Percentiles rank a stretch among this genome's conserved stretches.
phyloP scores from a whole-genome alignment of 2,329 filamentous ascomycete species.

The Aschersonia sp. region DNA sequence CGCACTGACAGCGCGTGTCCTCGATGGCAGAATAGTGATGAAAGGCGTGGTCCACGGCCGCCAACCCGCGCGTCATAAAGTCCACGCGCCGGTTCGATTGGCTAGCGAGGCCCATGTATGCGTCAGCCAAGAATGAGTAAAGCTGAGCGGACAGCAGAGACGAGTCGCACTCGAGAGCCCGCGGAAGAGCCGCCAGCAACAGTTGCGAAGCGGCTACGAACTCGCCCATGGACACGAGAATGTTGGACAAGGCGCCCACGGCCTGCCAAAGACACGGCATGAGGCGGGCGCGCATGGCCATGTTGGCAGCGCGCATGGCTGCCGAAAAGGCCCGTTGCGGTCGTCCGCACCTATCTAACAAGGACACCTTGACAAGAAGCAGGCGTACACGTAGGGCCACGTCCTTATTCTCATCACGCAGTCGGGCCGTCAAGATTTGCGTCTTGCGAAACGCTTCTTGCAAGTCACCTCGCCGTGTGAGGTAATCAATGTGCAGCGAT shows the following conservation, averaged over 20 bases:
- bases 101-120: conserved; percentile 65
- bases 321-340: conserved; percentile 66
- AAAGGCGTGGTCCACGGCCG: conserved; percentile 48
- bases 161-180: conserved; percentile 59
- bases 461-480: conserved; percentile 32
- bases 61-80: conserved; percentile 41
- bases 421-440: conserved; percentile 25
- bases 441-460: conserved; percentile 32
- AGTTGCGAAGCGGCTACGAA: conserved; percentile 53
- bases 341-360: conserved; percentile 54
- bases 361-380: conserved; percentile 55
- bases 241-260: conserved; percentile 48
- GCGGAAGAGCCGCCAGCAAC: conserved; percentile 56
- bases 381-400: conserved; percentile 56
- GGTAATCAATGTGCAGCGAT: conserved; percentile 35
- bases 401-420: conserved; percentile 31
- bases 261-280: conserved; percentile 61
- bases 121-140: conserved; percentile 60
- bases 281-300: conserved; percentile 56
- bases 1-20: conserved; percentile 53
- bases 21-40: conserved; percentile 51
- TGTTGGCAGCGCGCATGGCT: conserved; percentile 58
- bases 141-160: conserved; percentile 47
- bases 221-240: conserved; percentile 57
- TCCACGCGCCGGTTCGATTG: conserved; percentile 34